Evolutionary conservation across 371 early-diverging fungal species (phyloP), one percentile per base, ranked within the genome.

Genomic region (Dinochytrium kinnereticum): DNA sequence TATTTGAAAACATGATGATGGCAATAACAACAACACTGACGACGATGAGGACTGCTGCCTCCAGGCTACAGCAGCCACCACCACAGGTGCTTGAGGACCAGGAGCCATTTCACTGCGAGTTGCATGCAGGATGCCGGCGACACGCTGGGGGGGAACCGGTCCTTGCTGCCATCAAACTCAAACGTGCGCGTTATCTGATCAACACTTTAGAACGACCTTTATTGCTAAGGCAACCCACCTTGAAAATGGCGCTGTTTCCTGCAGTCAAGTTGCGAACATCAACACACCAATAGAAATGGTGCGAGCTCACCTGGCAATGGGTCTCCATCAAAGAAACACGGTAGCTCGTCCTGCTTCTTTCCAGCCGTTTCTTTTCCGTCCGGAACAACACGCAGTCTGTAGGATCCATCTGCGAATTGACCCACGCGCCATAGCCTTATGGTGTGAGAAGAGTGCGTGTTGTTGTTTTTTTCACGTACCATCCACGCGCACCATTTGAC

Each of bases 251-350:
- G 26, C 55, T 53, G 24, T 5, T 53, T 24, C 55, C 55, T 53
- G 55, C 26, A 53, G 7, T 15, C 26, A 53, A 15, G 26, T n/a
- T 15, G 5, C 26, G 26, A 53, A 53, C 57, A 61, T 37, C 30
- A 31, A 7, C 61, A 17, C 34, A 34, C 10, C n/a, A 34, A 61
- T 33, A 33, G 24, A 13, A 61, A 33, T 24, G 5, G 5, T 53
- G 26, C 24, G 26, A 61, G 24, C 7, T 39, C 28, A 68, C 67
- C 66, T 37, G 72, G 72, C 30, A 64, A 13, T 7, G 33, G 39
- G 28, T 65, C 57, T n/a, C 77, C 77, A 53, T 76, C 53, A 5
- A 36, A 59, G 51, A 76, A 76, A 64, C 77, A 76, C n/a, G 77
- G 77, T 17, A 55, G 40, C 38, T 72, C 44, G 50, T 55, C 59